A percentile compares a stretch with the other conserved stretches of the same genome.
Evolutionary conservation across 2,329 filamentous ascomycete species (phyloP).

Genomic region (Kalmusia sp.): DNA sequence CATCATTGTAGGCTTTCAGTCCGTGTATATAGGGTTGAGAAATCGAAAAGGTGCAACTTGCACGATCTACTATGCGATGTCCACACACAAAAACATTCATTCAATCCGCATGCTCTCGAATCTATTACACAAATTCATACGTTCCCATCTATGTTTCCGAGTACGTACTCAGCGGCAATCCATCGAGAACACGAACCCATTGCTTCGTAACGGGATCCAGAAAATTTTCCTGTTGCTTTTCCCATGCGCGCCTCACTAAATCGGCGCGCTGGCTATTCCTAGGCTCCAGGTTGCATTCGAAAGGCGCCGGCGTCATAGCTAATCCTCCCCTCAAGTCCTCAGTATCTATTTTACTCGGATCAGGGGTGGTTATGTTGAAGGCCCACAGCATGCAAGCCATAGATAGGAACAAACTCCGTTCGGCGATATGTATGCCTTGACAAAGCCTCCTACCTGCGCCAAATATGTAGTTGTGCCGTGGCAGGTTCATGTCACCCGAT

Average conservation of each 20-base stretch:
- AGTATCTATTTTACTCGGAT: background rate
- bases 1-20: no score
- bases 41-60: no score
- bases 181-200: background rate
- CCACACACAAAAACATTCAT: no score
- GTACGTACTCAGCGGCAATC: background rate
- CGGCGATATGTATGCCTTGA: slow-evolving; percentile 47
- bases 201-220: background rate
- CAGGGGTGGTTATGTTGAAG: slow-evolving; percentile 26
- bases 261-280: background rate
- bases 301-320: background rate
- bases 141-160: no score
- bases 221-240: background rate
- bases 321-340: background rate
- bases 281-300: background rate
- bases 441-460: slow-evolving; percentile 25
- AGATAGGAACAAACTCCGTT: slow-evolving; percentile 38
- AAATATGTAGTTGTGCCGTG: no score
- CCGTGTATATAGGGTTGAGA: no score
- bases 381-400: slow-evolving; percentile 45
- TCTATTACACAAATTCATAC: no score
- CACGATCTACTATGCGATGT: no score
- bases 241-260: background rate
- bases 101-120: no score
- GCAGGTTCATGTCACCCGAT: background rate